Evolutionary conservation across 345 rosid genomes (phyloP), one percentile per base, ranked within the genome.

Genomic region (Arabidopsis arenosa): DNA sequence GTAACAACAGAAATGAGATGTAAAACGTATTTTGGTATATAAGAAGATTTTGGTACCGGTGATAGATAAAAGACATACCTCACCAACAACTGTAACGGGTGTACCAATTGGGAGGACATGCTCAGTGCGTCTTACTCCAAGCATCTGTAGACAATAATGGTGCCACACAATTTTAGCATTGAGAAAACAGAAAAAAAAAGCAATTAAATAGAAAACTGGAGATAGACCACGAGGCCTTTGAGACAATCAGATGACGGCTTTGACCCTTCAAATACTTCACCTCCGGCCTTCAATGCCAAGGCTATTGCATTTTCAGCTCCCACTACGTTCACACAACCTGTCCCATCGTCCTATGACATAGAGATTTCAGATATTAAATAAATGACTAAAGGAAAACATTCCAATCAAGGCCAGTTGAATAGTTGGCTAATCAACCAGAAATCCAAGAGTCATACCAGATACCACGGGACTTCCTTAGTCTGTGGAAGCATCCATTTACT

Each of bases 91-190:
- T 44, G 48, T 44, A 44, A 44, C 7, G 6, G 17, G n/a, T 44
- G 15, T 44, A 14, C 48, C 48, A 47, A 86, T 79, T 13, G 97
- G 96, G 64, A 93, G 97, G 52, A 91, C 86, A 26, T 88, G 77
- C 62, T 93, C 98, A 68, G 83, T 87, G 43, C 85, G 84, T 85
- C 88, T 93, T 59, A 89, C 87, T 68, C 98, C 98, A 79, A 93
- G 91, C 92, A 91, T 89, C 97, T 93, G 80, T 67, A 79, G 75
- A 65, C n/a, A 78, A 58, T 63, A 39, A 45, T 70, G 60, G 21
- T 36, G 8, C 5, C 39, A 36, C 39, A 36, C 8, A 5, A 4
- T 36, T 7, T 36, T 36, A 43, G 47, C n/a, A 5, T 43, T 43
- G 14, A 11, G n/a, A 1, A 43, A 43, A 43, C 47, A 43, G n/a